Percentiles rank a stretch among this genome's conserved stretches.
Conservation (phyloP, 2,329 filamentous ascomycete species). For the Hymenoscyphus fructigenus region DNA sequence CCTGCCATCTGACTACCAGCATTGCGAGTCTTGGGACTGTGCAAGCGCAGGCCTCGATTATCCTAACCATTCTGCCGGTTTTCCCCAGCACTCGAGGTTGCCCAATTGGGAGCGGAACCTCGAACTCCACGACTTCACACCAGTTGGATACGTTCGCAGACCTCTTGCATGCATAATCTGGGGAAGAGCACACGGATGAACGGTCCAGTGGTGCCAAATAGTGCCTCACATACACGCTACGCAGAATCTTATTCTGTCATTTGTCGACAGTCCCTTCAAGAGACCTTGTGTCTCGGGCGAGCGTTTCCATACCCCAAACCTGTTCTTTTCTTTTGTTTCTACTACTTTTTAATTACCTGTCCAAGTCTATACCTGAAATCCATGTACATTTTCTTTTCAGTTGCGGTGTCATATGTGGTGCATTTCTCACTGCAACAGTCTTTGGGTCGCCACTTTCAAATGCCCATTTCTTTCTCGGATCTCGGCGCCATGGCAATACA, state of each 20-base stretch:
- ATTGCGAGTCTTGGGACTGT: too few relatives aligned
- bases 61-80: neutral
- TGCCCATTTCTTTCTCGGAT: conserved; percentile 3
- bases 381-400: neutral
- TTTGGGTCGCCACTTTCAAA: neutral
- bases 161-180: conserved; percentile 7
- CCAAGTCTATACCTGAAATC: too few relatives aligned
- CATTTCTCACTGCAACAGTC: too few relatives aligned
- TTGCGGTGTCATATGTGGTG: neutral
- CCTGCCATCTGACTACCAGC: too few relatives aligned
- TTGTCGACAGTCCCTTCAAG: neutral
- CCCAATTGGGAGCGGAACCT: conserved; percentile 6
- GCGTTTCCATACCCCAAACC: neutral
- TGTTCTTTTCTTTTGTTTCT: neutral
- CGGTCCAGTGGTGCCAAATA: neutral
- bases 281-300: too few relatives aligned
- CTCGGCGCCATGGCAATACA: conserved; percentile 9
- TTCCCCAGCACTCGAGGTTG: neutral
- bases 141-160: neutral
- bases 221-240: neutral
- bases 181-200: conserved; percentile 8
- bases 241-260: neutral
- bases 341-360: too few relatives aligned
- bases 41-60: too few relatives aligned
- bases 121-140: neutral